Evolutionary conservation across 306 rosid genomes (phyloP).

Genomic region (Cajanus cajan): DNA sequence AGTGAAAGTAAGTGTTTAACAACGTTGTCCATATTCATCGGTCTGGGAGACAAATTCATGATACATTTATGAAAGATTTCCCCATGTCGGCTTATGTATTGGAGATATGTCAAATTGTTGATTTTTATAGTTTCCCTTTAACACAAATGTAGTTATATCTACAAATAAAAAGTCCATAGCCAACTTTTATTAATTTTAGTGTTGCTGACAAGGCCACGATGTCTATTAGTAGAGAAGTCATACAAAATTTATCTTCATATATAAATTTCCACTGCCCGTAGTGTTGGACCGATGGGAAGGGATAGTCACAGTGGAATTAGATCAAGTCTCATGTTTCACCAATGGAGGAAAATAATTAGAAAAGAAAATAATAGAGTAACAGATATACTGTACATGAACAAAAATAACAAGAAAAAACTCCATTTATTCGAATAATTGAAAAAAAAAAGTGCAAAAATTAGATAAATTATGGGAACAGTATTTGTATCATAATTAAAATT

Average conservation of each 20-base stretch:
- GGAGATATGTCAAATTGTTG: background rate
- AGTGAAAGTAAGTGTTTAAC: background rate
- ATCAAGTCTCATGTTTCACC: background rate
- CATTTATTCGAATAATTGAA: too few relatives aligned
- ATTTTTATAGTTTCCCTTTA: background rate
- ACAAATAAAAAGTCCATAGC: background rate
- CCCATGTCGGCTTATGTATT: background rate
- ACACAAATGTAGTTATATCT: background rate
- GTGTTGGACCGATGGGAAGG: background rate
- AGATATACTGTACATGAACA: too few relatives aligned
- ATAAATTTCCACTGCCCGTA: constrained; percentile 13
- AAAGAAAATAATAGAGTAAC: too few relatives aligned
- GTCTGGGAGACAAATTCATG: background rate
- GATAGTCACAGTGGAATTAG: background rate
- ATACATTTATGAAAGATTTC: background rate
- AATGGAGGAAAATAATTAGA: background rate
- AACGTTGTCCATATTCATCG: background rate
- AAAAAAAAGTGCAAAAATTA: too few relatives aligned
- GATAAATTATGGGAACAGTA: too few relatives aligned
- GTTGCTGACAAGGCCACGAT: constrained; percentile 29
- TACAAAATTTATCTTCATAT: background rate
- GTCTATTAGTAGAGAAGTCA: background rate
- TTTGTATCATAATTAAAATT: too few relatives aligned
- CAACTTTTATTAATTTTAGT: background rate
- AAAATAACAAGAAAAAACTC: too few relatives aligned